A percentile compares a stretch with the other conserved stretches of the same genome.
phyloP scores from a whole-genome alignment of 2,329 filamentous ascomycete species.

The Neofusicoccum parvum region DNA sequence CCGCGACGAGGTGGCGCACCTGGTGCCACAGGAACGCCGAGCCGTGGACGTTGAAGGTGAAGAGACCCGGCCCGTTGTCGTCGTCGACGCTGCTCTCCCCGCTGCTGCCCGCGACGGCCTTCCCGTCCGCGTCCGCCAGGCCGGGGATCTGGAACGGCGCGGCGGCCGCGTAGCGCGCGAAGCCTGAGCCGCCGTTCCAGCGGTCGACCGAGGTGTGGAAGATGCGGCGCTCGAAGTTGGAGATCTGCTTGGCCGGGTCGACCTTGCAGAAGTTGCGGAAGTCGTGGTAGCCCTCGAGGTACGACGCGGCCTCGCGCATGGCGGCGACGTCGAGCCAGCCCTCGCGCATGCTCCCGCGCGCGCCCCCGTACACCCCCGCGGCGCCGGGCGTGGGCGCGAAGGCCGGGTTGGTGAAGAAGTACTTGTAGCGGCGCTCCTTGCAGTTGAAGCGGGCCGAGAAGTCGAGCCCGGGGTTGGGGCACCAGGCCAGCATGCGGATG shows the following conservation, averaged over 20 bases:
- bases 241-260: conserved; percentile 85
- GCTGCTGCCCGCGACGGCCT: conserved; percentile 10
- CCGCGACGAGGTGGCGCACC: conserved; percentile 88
- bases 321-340: conserved; percentile 86
- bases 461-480: conserved; percentile 72
- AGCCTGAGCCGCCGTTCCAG: conserved; percentile 17
- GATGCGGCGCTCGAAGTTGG: conserved; percentile 77
- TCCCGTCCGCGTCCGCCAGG: conserved; percentile 23
- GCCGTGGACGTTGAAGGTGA: conserved; percentile 85
- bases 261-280: conserved; percentile 98
- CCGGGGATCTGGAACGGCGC: conserved; percentile 6
- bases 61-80: conserved; percentile 63
- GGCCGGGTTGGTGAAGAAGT: conserved; percentile 96
- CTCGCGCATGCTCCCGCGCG: conserved; percentile 32
- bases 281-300: conserved; percentile 83
- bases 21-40: conserved; percentile 98
- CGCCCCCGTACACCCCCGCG: conserved; percentile 49
- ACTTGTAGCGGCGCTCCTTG: conserved; percentile 86
- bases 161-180: conserved; percentile 10
- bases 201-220: conserved; percentile 75
- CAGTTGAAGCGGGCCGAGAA: conserved; percentile 95
- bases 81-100: conserved; percentile 17
- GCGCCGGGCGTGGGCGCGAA: conserved; percentile 68
- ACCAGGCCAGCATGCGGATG: conserved; percentile 92
- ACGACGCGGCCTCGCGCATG: conserved; percentile 80